phyloP scores from a whole-genome alignment of 2,329 filamentous ascomycete genomes.

The Exophiala dermatitidis region DNA sequence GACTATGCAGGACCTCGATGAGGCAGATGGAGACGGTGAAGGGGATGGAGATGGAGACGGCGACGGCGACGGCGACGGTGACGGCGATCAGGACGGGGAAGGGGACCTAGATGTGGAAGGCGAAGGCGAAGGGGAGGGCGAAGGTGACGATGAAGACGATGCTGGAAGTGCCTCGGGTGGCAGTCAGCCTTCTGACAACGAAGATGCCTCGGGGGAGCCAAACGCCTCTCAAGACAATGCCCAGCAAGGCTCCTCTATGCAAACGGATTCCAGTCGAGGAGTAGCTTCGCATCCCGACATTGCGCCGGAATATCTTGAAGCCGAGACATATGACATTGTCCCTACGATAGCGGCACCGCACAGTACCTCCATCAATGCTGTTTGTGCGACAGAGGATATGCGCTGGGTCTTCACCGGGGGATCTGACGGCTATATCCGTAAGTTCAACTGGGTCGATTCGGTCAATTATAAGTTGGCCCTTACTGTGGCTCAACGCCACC shows the following conservation, averaged over 20 bases:
- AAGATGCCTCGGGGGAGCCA: conserved; percentile 39
- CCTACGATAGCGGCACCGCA: conserved; percentile 96
- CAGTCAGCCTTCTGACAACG: conserved; percentile 36
- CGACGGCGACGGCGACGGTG: conserved; percentile 34
- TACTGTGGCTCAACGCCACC: conserved; percentile 91
- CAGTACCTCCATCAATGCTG: conserved; percentile 87
- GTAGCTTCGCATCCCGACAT: conserved; percentile 42
- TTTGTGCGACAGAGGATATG: conserved; percentile 87
- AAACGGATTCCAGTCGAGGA: conserved; percentile 21
- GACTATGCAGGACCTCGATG: conserved; percentile 38
- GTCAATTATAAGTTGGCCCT: conserved; percentile 90
- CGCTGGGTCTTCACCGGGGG: conserved; percentile 92
- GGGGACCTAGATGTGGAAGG: conserved; percentile 39
- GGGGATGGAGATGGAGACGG: conserved; percentile 35
- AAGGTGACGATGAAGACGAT: conserved; percentile 46
- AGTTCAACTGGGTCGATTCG: conserved; percentile 91
- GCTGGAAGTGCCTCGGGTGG: conserved; percentile 32
- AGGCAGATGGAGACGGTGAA: conserved; percentile 34
- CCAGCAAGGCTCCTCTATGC: conserved; percentile 31
- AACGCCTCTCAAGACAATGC: conserved; percentile 30
- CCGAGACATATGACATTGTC: conserved; percentile 83
- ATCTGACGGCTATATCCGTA: conserved; percentile 89
- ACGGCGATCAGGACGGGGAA: conserved; percentile 43
- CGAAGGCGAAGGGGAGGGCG: conserved; percentile 40
- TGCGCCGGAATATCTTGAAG: conserved; percentile 71